These are phyloP conservation scores for Rhodosporidiobolus sp. DNA, from an alignment of 768 basidiomycete genomes.

Conservation along the genomic window DNA sequence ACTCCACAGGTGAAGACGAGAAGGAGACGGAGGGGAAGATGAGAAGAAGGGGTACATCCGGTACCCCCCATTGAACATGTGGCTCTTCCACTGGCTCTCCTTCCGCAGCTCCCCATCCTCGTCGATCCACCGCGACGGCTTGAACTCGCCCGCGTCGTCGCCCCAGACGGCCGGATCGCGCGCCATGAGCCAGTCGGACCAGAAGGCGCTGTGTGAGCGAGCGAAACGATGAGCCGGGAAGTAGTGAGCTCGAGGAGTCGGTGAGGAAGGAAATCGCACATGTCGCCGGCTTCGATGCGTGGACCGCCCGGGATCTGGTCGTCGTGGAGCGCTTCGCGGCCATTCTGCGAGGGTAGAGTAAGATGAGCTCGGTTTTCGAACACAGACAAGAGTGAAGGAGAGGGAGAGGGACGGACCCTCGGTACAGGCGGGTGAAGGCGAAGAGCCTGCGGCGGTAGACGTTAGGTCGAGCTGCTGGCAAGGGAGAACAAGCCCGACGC, in stretches of 20 bases:
- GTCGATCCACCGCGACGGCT: constrained; percentile 33
- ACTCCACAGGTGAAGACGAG: too few relatives aligned
- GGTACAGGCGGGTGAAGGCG: constrained; percentile 16
- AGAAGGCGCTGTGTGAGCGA: neutral
- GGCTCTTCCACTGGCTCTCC: constrained; percentile 23
- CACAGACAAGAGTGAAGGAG: neutral
- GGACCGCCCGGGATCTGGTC: too few relatives aligned
- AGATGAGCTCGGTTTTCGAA: too few relatives aligned
- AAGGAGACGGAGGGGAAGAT: too few relatives aligned
- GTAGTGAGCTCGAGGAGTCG: too few relatives aligned
- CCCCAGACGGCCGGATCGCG: constrained; percentile 28
- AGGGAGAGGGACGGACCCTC: neutral
- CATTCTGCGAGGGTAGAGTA: constrained; percentile 5
- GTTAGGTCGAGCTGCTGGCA: neutral
- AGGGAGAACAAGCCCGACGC: neutral
- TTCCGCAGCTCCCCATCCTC: constrained; percentile 15
- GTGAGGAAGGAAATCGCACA: too few relatives aligned
- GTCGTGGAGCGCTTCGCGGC: too few relatives aligned
- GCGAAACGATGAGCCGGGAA: too few relatives aligned
- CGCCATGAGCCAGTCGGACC: constrained; percentile 24
- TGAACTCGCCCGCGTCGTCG: constrained; percentile 11
- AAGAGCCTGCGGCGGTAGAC: neutral
- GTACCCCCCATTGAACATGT: constrained; percentile 32
- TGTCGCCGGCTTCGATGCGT: too few relatives aligned
- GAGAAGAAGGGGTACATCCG: too few relatives aligned